phyloP scores from a whole-genome alignment of 1,139 yeast species.

The Petasospora rhodanensis region DNA sequence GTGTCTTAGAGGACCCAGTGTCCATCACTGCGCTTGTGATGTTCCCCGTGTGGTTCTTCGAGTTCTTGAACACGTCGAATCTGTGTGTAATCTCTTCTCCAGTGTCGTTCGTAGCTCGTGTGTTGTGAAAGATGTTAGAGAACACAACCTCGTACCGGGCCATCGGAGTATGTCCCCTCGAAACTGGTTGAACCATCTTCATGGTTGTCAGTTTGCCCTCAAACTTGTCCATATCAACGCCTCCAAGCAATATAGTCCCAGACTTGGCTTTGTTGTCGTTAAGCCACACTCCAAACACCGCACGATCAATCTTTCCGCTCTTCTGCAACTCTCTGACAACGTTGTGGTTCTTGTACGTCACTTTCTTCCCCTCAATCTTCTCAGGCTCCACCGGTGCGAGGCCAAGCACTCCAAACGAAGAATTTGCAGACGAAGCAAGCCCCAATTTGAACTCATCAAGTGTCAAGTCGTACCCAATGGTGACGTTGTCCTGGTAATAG shows the following conservation, averaged over 20 bases:
- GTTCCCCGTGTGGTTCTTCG: constrained; percentile 3
- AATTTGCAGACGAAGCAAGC: constrained; percentile 47
- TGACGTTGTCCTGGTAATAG: constrained; percentile 53
- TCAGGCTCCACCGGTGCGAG: constrained; percentile 27
- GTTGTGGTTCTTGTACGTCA: constrained; percentile 38
- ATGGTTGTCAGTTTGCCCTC: constrained; percentile 41
- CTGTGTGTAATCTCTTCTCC: neutral
- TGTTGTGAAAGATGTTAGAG: constrained; percentile 9
- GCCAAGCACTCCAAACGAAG: constrained; percentile 52
- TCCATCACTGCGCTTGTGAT: constrained; percentile 46
- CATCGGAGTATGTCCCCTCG: constrained; percentile 23
- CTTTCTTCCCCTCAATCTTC: constrained; percentile 3
- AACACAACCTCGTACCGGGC: constrained; percentile 13
- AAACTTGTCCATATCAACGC: constrained; percentile 47
- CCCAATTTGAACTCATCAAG: constrained; percentile 42
- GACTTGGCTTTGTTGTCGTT: constrained; percentile 31
- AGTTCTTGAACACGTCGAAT: constrained; percentile 5
- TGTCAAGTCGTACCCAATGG: constrained; percentile 36
- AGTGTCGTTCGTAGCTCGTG: neutral
- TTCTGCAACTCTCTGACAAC: constrained; percentile 48
- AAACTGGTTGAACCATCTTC: constrained; percentile 35
- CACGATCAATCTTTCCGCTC: constrained; percentile 44
- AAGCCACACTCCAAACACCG: constrained; percentile 50
- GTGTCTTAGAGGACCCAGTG: constrained; percentile 59
- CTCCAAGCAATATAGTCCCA: constrained; percentile 53